Conservation (phyloP, 768 basidiomycete genomes). For the Lactarius tabidus region DNA sequence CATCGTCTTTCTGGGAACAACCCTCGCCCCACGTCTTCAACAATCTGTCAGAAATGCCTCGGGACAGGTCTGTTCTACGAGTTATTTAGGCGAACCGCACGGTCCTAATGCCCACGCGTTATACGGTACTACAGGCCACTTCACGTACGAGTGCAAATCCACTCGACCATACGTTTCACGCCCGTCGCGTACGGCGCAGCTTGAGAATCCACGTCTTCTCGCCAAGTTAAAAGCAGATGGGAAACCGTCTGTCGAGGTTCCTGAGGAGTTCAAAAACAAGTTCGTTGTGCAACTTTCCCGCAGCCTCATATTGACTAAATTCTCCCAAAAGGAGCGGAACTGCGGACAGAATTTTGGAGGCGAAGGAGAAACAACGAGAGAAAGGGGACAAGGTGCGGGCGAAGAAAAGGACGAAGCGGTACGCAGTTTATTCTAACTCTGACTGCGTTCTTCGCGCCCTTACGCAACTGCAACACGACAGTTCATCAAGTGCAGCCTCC, state of each 20-base stretch:
- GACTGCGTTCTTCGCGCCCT: slow-evolving; percentile 17
- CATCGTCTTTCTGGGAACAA: slow-evolving; percentile 59
- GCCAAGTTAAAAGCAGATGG: slow-evolving; percentile 67
- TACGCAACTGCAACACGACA: slow-evolving; percentile 9
- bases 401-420: slow-evolving; percentile 34
- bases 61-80: slow-evolving; percentile 46
- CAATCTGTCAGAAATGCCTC: slow-evolving; percentile 82
- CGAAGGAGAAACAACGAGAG: slow-evolving; percentile 72
- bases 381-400: slow-evolving; percentile 35
- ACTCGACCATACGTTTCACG: slow-evolving; percentile 77
- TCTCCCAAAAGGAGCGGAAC: slow-evolving; percentile 53
- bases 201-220: slow-evolving; percentile 69
- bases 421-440: slow-evolving; percentile 10
- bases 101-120: not conserved
- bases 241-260: slow-evolving; percentile 77
- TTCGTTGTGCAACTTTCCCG: slow-evolving; percentile 36
- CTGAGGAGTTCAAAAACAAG: slow-evolving; percentile 88
- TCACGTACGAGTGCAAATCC: slow-evolving; percentile 86
- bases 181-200: slow-evolving; percentile 83
- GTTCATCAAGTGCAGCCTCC: slow-evolving; percentile 11
- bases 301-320: not conserved
- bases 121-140: slow-evolving; percentile 57
- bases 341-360: slow-evolving; percentile 81
- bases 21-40: slow-evolving; percentile 59
- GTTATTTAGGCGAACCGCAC: not conserved